phyloP scores from a whole-genome alignment of 2,329 filamentous ascomycete species.

The Coleophoma eucalyptorum region DNA sequence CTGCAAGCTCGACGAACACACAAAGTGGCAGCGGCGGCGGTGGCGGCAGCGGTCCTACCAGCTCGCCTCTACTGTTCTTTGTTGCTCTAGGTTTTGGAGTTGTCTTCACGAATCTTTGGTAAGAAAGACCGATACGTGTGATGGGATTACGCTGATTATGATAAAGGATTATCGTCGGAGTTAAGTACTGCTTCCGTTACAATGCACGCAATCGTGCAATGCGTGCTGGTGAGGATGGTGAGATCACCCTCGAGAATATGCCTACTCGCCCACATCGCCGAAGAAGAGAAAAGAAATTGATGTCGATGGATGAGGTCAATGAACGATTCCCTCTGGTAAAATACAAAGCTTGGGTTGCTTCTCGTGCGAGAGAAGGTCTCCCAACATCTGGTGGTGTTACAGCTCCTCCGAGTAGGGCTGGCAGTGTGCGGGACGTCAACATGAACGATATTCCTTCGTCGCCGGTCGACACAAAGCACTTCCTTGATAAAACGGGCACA shows the following conservation, averaged over 20 bases:
- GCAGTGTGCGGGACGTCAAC: conserved; percentile 67
- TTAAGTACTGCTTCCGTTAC: conserved; percentile 99
- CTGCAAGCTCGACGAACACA: conserved; percentile 17
- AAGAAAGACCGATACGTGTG: conserved; percentile 33
- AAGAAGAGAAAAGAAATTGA: conserved; percentile 93
- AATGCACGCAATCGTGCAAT: conserved; percentile 87
- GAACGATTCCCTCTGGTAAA: conserved; percentile 93
- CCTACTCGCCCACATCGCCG: conserved; percentile 75
- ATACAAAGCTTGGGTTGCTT: conserved; percentile 92
- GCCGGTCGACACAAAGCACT: conserved; percentile 29
- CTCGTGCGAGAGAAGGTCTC: conserved; percentile 77
- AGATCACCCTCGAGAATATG: conserved; percentile 85
- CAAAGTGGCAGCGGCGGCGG: conserved; percentile 16
- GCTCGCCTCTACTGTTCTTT: conserved; percentile 82
- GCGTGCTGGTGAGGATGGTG: conserved; percentile 73
- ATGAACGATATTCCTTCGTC: conserved; percentile 41
- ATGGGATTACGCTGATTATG: conserved; percentile 18
- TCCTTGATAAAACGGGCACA: conserved; percentile 23
- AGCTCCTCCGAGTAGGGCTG: conserved; percentile 66
- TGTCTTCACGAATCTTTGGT: conserved; percentile 98
- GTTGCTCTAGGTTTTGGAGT: conserved; percentile 95
- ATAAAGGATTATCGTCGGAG: conserved; percentile 94
- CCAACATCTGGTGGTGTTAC: conserved; percentile 82
- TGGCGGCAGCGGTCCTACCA: conserved; percentile 46
- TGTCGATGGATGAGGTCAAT: conserved; percentile 99